Evolutionary conservation across 176 grass and related monocot genomes (phyloP), one percentile per base, ranked within the genome.

Genomic region (Carex cristatella): DNA sequence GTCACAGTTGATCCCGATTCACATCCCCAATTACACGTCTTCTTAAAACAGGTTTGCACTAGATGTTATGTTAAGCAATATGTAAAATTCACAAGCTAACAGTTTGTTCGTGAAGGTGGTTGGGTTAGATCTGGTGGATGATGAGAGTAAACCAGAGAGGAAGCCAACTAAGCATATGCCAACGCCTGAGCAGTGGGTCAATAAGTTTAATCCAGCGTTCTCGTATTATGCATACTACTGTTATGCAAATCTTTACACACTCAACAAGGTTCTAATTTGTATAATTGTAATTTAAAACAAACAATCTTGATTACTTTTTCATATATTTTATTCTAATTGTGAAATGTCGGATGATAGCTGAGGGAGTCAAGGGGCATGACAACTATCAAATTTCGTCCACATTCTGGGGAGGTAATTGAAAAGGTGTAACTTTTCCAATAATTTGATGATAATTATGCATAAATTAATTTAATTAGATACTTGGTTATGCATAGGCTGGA

Each of bases 81-180:
- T 75, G 15, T 81, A 14, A 35, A 79, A 75, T 53, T 63, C 14
- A 10, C 49, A 79, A 79, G 65, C 79, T 68, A 79, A 79, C 31
- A 32, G 28, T 58, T 79, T 79, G 53, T 56, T 80, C 62, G 54
- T 86, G 87, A 89, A 97, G 94, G 90, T 97, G 54, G 92, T 97
- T 30, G 94, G 94, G 37, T 88, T 97, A 79, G 94, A 97, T 92
- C 92, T 97, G 90, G 94, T 97, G 81, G 94, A 97, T 90, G 94
- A 97, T 93, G 94, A 97, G 91, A 97, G 94, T 89, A 97, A 97
- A 90, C 92, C 94, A 64, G 94, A 97, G 88, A 97, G 94, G 62
- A 89, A 92, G 8, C 94, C 92, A 79, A 97, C 94, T 49, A 97
- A 97, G 64, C 94, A 97, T 61, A 97, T 97, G 94, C 92, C 90